Base-by-base conservation (phyloP, 345 rosid species). In the Lepidium sativum region DNA sequence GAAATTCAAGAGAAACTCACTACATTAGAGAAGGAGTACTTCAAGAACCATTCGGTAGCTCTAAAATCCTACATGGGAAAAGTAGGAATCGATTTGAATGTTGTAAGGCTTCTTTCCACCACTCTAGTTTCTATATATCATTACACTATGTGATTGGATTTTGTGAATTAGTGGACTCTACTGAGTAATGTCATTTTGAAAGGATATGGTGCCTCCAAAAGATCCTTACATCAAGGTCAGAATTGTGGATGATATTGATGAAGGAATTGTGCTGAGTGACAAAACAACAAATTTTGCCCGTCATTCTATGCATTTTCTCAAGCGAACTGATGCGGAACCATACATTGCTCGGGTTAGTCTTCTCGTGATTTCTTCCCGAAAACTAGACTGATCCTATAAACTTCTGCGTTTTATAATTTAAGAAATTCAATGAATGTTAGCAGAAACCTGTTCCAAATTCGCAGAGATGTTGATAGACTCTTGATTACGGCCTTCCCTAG, bases 121-220 rank as follows among this genome's bases (percentile, higher is more conserved):
- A 52, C 52, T 45, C 54, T 40, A 25, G 18, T 21, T 25, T 62
- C 29, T 21, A 1, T 49, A 27, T 48, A 3, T 16, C 4, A 34
- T 13, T 15, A 59, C 21, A 8, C 2, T 8, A 40, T 13, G 13
- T 8, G 6, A 5, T 8, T 42, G 9, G 40, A 31, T 41, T 9
- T 21, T 53, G 9, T 40, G 12, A 3, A 15, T 6, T 18, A 33
- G 5, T 51, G 35, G 38, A 27, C 8, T 31, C 15, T 39, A 1
- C 17, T 40, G 2, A 38, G 25, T 49, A 6, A 38, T 29, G 1
- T 41, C 23, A 39, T n/a, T 56, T 47, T 48, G 31, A 54, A 74
- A 92, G 98, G 98, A 87, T 74, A 87, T 84, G 92, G 98, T 92
- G 68, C 96, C 98, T 12, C 96, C 97, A 4, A 92, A 92, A 71